Percentiles rank a stretch among this genome's conserved stretches.
These are phyloP conservation scores for Batkoa obscura DNA, from an alignment of 371 early-diverging fungal genomes.

Conservation along the genomic window DNA sequence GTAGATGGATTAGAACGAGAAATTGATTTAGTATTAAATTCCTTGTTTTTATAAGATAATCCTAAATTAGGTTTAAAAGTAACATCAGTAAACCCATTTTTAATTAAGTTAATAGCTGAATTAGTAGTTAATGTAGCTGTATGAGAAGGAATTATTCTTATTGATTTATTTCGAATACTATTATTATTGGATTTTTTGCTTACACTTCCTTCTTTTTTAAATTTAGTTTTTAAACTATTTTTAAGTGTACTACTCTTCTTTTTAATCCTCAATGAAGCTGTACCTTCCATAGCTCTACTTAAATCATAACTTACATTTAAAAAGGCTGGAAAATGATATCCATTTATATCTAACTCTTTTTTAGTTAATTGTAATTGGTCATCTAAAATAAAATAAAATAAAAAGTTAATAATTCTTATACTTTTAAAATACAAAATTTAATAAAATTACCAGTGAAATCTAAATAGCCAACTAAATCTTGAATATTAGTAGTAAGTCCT, in stretches of 20 bases:
- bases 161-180: background rate
- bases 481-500: conserved; percentile 79
- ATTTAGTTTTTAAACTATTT: background rate
- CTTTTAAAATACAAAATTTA: conserved; percentile 1
- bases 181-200: background rate
- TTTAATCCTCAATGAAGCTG: conserved; percentile 17
- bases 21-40: background rate
- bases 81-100: conserved; percentile 2
- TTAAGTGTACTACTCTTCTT: background rate
- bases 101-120: background rate
- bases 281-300: conserved; percentile 31
- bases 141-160: conserved; percentile 1
- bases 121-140: conserved; percentile 1
- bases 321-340: conserved; percentile 65
- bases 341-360: conserved; percentile 56
- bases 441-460: conserved; percentile 57
- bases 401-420: background rate
- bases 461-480: conserved; percentile 77
- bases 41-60: background rate
- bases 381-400: conserved; percentile 16
- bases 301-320: conserved; percentile 50
- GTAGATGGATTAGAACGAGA: background rate
- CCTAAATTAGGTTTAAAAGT: background rate
- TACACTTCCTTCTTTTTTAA: background rate
- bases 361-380: conserved; percentile 70